Evolutionary conservation across 352 stramenopile genomes (phyloP), one percentile per base, ranked within the genome.

Genomic region (Pythium plurisporium): DNA sequence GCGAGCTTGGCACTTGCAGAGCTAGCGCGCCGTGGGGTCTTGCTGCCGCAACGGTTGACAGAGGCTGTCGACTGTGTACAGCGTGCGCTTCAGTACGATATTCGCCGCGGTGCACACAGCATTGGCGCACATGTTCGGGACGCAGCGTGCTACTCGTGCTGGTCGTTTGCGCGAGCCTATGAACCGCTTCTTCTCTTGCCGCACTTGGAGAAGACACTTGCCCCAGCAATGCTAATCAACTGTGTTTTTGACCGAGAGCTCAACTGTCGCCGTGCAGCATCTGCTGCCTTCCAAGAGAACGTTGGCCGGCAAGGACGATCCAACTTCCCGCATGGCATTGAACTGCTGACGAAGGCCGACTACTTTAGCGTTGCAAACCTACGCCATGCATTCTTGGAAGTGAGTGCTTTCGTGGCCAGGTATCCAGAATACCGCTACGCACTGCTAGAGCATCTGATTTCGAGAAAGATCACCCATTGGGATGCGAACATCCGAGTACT

Each of bases 181-280:
- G 86, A 91, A 26, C 93, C 96, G 14, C 64, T 71, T 12, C 69
- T 99, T 25, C 77, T 99, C 30, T 69, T 82, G 14, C 92, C 93
- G 19, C 93, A 96, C 70, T 69, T 99, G 7, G 69, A 76, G 26
- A 65, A 92, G 44, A 83, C 75, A 15, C 77, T 99, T 1, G 93
- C 87, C 20, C 74, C 86, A 37, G 89, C 86, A 5, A 96, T 99
- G 73, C 83, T 98, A 22, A 89, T 97, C 5, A 97, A 96, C 52
- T 94, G 84, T 26, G 81, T 99, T 1, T 99, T 99, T 74, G 97
- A 99, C 77, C 82, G 97, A 17, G 97, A 99, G 64, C 81, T 99
- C 7, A 99, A 99, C 69, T 99, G 96, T 57, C 87, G 97, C 29
- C 86, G 97, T n/a, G 97, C 97, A 11, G 96, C 97, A 20, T 98